Conservation (phyloP, 2,329 filamentous ascomycete species). For the Nigrospora sphaerica region DNA sequence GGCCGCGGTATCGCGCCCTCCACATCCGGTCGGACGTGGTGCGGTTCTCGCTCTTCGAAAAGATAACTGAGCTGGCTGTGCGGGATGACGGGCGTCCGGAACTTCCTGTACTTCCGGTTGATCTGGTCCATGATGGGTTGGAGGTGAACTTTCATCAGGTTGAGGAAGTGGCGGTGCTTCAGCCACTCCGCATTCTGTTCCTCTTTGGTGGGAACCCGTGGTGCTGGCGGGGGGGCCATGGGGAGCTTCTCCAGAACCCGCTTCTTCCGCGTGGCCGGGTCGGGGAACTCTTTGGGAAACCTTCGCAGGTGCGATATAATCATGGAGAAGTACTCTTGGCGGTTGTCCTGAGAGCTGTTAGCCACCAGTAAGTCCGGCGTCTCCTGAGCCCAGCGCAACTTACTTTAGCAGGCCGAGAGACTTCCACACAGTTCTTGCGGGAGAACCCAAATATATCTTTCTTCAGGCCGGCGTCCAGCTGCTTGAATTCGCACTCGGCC, state of each 20-base stretch:
- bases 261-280: conserved; percentile 80
- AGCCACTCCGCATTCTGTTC: conserved; percentile 76
- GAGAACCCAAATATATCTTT: conserved; percentile 82
- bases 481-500: conserved; percentile 59
- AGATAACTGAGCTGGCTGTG: conserved; percentile 71
- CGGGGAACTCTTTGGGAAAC: conserved; percentile 77
- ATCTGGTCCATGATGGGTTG: conserved; percentile 98
- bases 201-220: conserved; percentile 63
- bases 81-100: conserved; percentile 73
- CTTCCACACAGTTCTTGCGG: conserved; percentile 64
- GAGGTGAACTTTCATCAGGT: conserved; percentile 79
- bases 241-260: conserved; percentile 71
- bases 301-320: conserved; percentile 73
- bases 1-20: conserved; percentile 56
- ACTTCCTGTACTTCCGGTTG: conserved; percentile 82
- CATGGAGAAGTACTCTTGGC: conserved; percentile 72
- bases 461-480: conserved; percentile 57
- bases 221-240: conserved; percentile 65
- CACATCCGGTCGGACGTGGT: conserved; percentile 54
- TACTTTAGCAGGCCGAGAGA: conserved; percentile 60
- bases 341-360: conserved; percentile 36
- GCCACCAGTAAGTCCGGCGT: too few species aligned
- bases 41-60: conserved; percentile 75
- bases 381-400: conserved; percentile 14
- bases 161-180: conserved; percentile 75